phyloP scores from a whole-genome alignment of 2,329 filamentous ascomycete genomes.

The Neopestalotiopsis sp. region DNA sequence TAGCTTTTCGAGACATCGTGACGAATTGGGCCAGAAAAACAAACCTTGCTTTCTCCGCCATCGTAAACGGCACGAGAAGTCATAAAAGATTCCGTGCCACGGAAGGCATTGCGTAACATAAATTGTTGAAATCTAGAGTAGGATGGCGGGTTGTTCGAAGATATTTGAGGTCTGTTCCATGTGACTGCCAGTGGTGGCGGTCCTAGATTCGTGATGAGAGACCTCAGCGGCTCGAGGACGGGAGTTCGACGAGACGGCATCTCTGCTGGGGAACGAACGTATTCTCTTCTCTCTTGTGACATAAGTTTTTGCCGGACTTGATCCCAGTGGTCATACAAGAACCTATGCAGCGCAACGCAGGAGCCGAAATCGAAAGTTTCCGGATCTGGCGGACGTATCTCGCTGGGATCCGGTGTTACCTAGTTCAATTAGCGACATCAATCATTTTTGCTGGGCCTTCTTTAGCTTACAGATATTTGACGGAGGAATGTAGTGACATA shows the following conservation, averaged over 20 bases:
- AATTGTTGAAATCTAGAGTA: constrained; percentile 76
- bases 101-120: constrained; percentile 72
- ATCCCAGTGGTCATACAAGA: constrained; percentile 75
- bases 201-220: constrained; percentile 69
- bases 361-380: constrained; percentile 73
- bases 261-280: constrained; percentile 58
- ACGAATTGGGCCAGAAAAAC: constrained; percentile 5
- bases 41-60: constrained; percentile 70
- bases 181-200: constrained; percentile 71
- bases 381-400: constrained; percentile 41
- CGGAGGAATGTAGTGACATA: constrained; percentile 69
- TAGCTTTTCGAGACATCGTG: neutral
- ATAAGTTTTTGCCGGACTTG: constrained; percentile 69
- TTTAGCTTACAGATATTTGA: constrained; percentile 64
- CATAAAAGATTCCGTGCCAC: constrained; percentile 67
- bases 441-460: neutral
- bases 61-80: constrained; percentile 72
- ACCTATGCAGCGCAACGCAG: constrained; percentile 71
- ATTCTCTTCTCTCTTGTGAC: constrained; percentile 62
- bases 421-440: constrained; percentile 27
- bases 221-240: constrained; percentile 63
- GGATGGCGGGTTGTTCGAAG: constrained; percentile 63
- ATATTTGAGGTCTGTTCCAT: constrained; percentile 72
- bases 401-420: constrained; percentile 54
- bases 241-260: constrained; percentile 56